Percentiles rank a stretch among this genome's conserved stretches.
phyloP scores from a whole-genome alignment of 495 filamentous ascomycete species.

The Podospora comata region DNA sequence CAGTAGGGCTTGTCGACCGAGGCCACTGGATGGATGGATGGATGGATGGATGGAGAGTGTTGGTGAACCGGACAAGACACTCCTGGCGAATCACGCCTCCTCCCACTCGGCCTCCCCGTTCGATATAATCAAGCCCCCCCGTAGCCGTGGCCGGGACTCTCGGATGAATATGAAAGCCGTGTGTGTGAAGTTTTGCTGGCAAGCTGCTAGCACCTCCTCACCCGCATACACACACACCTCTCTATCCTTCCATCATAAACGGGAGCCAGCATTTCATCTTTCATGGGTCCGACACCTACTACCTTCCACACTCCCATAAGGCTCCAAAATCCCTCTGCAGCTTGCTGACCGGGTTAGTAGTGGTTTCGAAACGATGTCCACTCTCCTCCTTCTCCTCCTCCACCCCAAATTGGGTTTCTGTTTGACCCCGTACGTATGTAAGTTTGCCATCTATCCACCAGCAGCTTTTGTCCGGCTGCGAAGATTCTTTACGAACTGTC shows the following conservation, averaged over 20 bases:
- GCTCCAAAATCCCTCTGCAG: slow-evolving; percentile 42
- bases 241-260: neutral
- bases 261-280: neutral
- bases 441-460: slow-evolving; percentile 41
- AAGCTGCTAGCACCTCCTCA: neutral
- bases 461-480: slow-evolving; percentile 46
- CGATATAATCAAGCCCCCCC: neutral
- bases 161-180: neutral
- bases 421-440: slow-evolving; percentile 53
- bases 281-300: neutral
- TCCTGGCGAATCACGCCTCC: neutral
- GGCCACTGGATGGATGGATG: slow-evolving; percentile 14
- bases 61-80: slow-evolving; percentile 1
- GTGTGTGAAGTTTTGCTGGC: neutral
- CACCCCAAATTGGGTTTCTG: slow-evolving; percentile 44
- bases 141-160: neutral
- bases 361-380: slow-evolving; percentile 56
- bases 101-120: neutral
- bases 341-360: slow-evolving; percentile 52
- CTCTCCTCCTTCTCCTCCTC: slow-evolving; percentile 24
- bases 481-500: slow-evolving; percentile 46
- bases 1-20: slow-evolving; percentile 44
- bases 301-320: slow-evolving; percentile 25
- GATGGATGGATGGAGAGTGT: neutral
- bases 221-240: too few species aligned